phyloP scores from a whole-genome alignment of 768 basidiomycete genomes.

The Fistulinella prunicolor region DNA sequence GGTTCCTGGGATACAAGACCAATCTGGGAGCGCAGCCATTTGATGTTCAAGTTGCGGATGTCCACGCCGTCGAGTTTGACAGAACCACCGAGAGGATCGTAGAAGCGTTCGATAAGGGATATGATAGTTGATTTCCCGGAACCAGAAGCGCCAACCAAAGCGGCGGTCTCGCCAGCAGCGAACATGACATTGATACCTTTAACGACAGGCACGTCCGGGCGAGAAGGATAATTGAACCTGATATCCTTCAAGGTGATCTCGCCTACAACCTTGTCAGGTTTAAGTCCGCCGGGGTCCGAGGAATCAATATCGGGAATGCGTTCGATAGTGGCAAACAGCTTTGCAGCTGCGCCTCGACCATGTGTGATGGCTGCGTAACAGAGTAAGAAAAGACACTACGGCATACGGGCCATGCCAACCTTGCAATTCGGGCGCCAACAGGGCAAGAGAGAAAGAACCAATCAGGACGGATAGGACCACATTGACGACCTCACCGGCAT shows the following conservation, averaged over 20 bases:
- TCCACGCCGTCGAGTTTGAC: slow-evolving; percentile 76
- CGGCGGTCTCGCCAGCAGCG: slow-evolving; percentile 73
- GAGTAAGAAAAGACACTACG: neutral
- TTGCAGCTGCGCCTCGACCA: slow-evolving; percentile 82
- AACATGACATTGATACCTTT: slow-evolving; percentile 66
- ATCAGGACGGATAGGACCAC: slow-evolving; percentile 83
- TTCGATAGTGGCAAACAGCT: slow-evolving; percentile 85
- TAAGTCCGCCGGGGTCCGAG: slow-evolving; percentile 58
- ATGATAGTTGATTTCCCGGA: slow-evolving; percentile 79
- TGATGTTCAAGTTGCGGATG: slow-evolving; percentile 72
- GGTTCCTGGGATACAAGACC: slow-evolving; percentile 91
- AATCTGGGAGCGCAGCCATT: slow-evolving; percentile 84
- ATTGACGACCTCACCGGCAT: slow-evolving; percentile 73
- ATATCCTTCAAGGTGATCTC: slow-evolving; percentile 73
- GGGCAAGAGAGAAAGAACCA: slow-evolving; percentile 84
- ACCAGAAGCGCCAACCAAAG: slow-evolving; percentile 76
- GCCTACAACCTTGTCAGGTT: slow-evolving; percentile 66
- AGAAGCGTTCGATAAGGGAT: slow-evolving; percentile 83
- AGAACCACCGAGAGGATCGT: slow-evolving; percentile 68
- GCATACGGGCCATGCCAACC: slow-evolving; percentile 36
- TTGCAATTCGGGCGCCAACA: slow-evolving; percentile 87
- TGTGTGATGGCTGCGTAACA: slow-evolving; percentile 60
- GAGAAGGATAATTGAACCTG: slow-evolving; percentile 83
- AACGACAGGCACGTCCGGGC: slow-evolving; percentile 76
- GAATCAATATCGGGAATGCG: slow-evolving; percentile 87